A percentile compares a stretch with the other conserved stretches of the same genome.
Evolutionary conservation across 1,139 yeast genomes (phyloP).

Genomic region (Taiozyma onychis): DNA sequence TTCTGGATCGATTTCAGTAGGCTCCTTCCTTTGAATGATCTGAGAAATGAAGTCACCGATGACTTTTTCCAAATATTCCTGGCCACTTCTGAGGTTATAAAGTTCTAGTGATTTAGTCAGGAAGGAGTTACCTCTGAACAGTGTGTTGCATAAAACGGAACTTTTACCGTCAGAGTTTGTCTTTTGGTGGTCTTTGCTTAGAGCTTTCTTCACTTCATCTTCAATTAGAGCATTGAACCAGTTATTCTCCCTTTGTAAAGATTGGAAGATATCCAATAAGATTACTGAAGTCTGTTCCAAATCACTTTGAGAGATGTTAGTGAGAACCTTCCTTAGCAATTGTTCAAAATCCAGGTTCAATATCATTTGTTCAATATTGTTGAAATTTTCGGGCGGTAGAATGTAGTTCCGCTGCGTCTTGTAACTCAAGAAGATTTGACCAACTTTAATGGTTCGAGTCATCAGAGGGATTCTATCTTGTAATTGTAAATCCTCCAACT

Average conservation of each 20-base stretch:
- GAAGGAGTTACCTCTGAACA: conserved; percentile 82
- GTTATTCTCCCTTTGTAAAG: conserved; percentile 53
- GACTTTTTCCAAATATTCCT: conserved; percentile 67
- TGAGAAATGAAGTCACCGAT: conserved; percentile 63
- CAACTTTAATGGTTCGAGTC: conserved; percentile 34
- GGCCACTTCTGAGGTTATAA: conserved; percentile 73
- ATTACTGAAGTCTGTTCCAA: conserved; percentile 50
- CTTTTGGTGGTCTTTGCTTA: conserved; percentile 8
- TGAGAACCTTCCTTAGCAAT: conserved; percentile 38
- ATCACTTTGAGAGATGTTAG: conserved; percentile 18
- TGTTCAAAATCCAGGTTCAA: conserved; percentile 46
- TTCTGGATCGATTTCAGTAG: conserved; percentile 68
- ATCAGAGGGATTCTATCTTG: conserved; percentile 30
- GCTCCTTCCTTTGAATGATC: conserved; percentile 43
- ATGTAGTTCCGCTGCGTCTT: conserved; percentile 52
- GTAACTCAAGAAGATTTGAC: conserved; percentile 53
- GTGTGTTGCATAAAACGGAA: conserved; percentile 52
- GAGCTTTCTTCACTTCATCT: conserved; percentile 40
- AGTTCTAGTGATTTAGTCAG: conserved; percentile 77
- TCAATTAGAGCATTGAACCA: conserved; percentile 71
- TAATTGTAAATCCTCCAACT: conserved; percentile 29
- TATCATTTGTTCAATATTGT: conserved; percentile 55
- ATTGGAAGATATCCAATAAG: conserved; percentile 60
- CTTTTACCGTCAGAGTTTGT: background rate
- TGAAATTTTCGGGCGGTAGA: conserved; percentile 52